Conservation (phyloP, 2,329 filamentous ascomycete species). For the Dissoconium aciculare region DNA sequence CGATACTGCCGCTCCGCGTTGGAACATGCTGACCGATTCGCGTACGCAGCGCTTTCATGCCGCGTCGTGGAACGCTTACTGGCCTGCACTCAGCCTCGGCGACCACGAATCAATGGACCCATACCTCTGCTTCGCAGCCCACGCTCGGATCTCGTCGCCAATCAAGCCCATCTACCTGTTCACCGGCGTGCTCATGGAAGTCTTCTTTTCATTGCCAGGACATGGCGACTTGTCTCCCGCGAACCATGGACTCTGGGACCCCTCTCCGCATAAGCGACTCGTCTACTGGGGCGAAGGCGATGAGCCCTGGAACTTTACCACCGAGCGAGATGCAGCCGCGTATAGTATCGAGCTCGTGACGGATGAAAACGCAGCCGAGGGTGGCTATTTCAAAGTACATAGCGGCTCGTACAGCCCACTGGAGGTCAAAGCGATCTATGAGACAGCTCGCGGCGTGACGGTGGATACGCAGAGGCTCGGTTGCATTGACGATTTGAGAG, state of each 20-base stretch:
- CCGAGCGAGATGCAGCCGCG: constrained; percentile 4
- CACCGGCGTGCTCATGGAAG: constrained; percentile 7
- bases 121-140: constrained; percentile 5
- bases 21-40: constrained; percentile 7
- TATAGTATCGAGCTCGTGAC: constrained; percentile 2
- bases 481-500: not conserved
- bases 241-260: constrained; percentile 4
- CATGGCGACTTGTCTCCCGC: constrained; percentile 4
- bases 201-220: constrained; percentile 5
- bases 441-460: constrained; percentile 1
- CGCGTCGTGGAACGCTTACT: constrained; percentile 7
- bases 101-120: constrained; percentile 5
- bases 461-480: not conserved
- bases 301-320: constrained; percentile 4
- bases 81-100: constrained; percentile 5
- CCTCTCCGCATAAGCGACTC: constrained; percentile 1
- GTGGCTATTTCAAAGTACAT: constrained; percentile 3
- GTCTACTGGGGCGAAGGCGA: constrained; percentile 3
- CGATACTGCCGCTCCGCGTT: constrained; percentile 3
- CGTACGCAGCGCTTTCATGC: constrained; percentile 2
- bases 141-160: constrained; percentile 3
- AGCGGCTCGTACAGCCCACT: constrained; percentile 2
- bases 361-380: not conserved
- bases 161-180: constrained; percentile 8
- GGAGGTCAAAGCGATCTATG: constrained; percentile 2